Percentiles rank a stretch among this genome's conserved stretches.
Conservation (phyloP, 2,329 filamentous ascomycete species). For the Dothidotthia symphoricarpi region DNA sequence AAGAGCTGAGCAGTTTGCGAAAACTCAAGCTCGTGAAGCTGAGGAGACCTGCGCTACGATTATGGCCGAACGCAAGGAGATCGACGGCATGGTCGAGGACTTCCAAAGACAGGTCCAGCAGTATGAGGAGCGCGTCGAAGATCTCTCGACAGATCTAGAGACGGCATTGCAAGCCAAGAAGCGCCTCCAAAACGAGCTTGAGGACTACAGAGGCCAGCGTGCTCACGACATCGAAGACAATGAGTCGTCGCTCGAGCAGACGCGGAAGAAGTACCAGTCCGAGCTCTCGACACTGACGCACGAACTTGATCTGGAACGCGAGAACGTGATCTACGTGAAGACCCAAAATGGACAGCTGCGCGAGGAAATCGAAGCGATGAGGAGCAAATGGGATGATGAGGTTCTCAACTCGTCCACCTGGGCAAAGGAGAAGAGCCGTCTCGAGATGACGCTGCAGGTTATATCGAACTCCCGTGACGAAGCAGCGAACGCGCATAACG, state of each 20-base stretch:
- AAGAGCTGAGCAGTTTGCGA: slow-evolving; percentile 91
- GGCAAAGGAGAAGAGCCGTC: slow-evolving; percentile 93
- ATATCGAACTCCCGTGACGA: slow-evolving; percentile 90
- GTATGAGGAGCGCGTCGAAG: slow-evolving; percentile 86
- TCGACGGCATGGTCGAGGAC: slow-evolving; percentile 84
- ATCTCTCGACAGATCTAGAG: slow-evolving; percentile 85
- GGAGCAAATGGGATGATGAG: slow-evolving; percentile 97
- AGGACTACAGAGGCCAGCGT: slow-evolving; percentile 92
- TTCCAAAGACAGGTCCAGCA: slow-evolving; percentile 85
- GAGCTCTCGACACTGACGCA: slow-evolving; percentile 87
- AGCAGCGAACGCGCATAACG: slow-evolving; percentile 87
- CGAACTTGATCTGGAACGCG: slow-evolving; percentile 89
- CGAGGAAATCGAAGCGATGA: slow-evolving; percentile 93
- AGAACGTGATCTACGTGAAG: slow-evolving; percentile 80
- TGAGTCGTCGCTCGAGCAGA: slow-evolving; percentile 93
- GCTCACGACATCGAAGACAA: slow-evolving; percentile 97
- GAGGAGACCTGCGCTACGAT: slow-evolving; percentile 88
- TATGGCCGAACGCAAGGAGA: slow-evolving; percentile 88
- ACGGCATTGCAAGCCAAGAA: slow-evolving; percentile 86
- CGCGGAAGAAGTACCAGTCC: slow-evolving; percentile 92
- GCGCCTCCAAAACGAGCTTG: slow-evolving; percentile 91
- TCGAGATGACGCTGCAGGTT: slow-evolving; percentile 86
- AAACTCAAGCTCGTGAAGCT: slow-evolving; percentile 81
- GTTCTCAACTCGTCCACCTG: slow-evolving; percentile 96
- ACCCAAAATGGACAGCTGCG: slow-evolving; percentile 82